A percentile compares a stretch with the other conserved stretches of the same genome.
Evolutionary conservation across 345 rosid species (phyloP).

Genomic region (Camelina hispida): DNA sequence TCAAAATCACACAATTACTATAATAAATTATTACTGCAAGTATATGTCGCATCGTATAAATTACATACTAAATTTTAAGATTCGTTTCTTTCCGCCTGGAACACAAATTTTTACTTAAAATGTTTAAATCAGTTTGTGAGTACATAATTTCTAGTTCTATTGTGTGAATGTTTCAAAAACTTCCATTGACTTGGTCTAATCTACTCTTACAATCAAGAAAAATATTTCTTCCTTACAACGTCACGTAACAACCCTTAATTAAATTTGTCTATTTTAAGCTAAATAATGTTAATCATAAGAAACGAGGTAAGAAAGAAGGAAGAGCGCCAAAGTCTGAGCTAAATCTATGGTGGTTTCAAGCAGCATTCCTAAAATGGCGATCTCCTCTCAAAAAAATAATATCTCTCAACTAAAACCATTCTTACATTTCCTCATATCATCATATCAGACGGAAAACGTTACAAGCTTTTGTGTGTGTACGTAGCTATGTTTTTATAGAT

Average conservation of each 20-base stretch:
- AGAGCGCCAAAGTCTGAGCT: slow-evolving; percentile 68
- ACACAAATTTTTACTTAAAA: slow-evolving; percentile 2
- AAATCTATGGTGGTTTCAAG: slow-evolving; percentile 53
- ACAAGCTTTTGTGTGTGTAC: not conserved
- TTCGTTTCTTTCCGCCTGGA: not conserved
- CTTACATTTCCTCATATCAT: slow-evolving; percentile 32
- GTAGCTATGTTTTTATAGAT: slow-evolving; percentile 23
- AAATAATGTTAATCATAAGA: slow-evolving; percentile 33
- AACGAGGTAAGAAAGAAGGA: slow-evolving; percentile 54
- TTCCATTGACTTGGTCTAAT: slow-evolving; percentile 22
- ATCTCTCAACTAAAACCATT: slow-evolving; percentile 35
- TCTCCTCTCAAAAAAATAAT: slow-evolving; percentile 33
- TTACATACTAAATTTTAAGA: slow-evolving; percentile 7
- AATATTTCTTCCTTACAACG: slow-evolving; percentile 16
- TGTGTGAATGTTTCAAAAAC: slow-evolving; percentile 6
- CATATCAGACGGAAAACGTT: not conserved
- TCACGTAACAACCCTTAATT: slow-evolving; percentile 14
- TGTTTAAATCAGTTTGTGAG: not conserved
- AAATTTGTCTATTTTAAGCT: slow-evolving; percentile 37
- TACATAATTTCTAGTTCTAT: slow-evolving; percentile 1
- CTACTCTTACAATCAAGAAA: not conserved
- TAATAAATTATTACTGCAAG: not conserved
- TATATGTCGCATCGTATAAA: not conserved
- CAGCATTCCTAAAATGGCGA: slow-evolving; percentile 47
- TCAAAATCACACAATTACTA: slow-evolving; percentile 2